Conservation (phyloP, 2,329 filamentous ascomycete genomes). For the Onygena corvina region DNA sequence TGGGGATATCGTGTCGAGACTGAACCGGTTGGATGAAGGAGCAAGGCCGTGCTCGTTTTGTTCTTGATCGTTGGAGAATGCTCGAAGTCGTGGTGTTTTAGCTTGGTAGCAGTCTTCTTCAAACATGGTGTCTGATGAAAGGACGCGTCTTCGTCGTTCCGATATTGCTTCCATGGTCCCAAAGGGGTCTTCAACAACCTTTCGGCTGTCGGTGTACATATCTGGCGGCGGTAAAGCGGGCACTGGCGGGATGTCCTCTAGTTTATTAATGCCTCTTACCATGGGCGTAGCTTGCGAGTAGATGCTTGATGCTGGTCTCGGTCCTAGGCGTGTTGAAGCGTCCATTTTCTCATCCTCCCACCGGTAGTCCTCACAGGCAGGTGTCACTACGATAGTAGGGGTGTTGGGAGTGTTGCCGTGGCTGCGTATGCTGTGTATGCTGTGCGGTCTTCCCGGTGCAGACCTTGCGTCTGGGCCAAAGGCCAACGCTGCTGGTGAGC, state of each 20-base stretch:
- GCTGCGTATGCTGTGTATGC: slow-evolving; percentile 18
- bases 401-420: slow-evolving; percentile 29
- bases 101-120: slow-evolving; percentile 22
- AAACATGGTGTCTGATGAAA: slow-evolving; percentile 29
- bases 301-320: slow-evolving; percentile 32
- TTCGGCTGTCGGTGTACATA: slow-evolving; percentile 14
- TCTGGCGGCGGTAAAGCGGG: slow-evolving; percentile 31
- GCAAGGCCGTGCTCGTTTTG: slow-evolving; percentile 17
- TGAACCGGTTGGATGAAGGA: slow-evolving; percentile 19
- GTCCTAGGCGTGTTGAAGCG: slow-evolving; percentile 19
- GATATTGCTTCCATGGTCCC: slow-evolving; percentile 11
- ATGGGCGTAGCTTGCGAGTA: slow-evolving; percentile 33
- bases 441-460: slow-evolving; percentile 18
- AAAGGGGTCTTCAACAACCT: slow-evolving; percentile 13
- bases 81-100: neutral
- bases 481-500: slow-evolving; percentile 11
- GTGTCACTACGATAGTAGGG: slow-evolving; percentile 37
- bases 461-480: slow-evolving; percentile 14
- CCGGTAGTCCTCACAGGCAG: slow-evolving; percentile 30
- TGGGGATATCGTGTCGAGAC: slow-evolving; percentile 27
- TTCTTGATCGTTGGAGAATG: slow-evolving; percentile 5
- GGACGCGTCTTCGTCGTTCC: slow-evolving; percentile 20
- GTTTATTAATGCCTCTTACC: slow-evolving; percentile 10
- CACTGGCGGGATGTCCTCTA: slow-evolving; percentile 28
- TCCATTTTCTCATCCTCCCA: slow-evolving; percentile 23